A percentile compares a stretch with the other conserved stretches of the same genome.
Evolutionary conservation across 2,329 filamentous ascomycete species (phyloP).

Genomic region (Microdochium nivale): DNA sequence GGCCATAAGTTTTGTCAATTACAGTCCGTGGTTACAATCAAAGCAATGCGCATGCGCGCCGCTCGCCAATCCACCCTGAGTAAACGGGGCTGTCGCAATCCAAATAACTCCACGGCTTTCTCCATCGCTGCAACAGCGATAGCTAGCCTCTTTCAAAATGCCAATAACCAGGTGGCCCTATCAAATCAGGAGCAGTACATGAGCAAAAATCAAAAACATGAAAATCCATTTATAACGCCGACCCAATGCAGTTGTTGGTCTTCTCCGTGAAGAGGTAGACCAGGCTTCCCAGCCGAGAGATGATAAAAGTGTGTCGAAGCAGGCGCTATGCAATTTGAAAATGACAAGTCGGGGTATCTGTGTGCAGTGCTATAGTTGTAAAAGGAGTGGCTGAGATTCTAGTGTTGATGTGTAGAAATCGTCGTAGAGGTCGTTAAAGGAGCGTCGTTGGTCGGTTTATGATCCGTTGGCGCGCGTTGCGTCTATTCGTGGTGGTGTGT

Average conservation of each 20-base stretch:
- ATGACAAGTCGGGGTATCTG: slow-evolving; percentile 25
- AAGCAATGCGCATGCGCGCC: too few relatives aligned
- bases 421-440: slow-evolving; percentile 22
- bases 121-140: too few relatives aligned
- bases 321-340: slow-evolving; percentile 50
- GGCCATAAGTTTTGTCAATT: too few relatives aligned
- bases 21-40: too few relatives aligned
- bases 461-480: slow-evolving; percentile 28
- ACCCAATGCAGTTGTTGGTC: slow-evolving; percentile 22
- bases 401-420: slow-evolving; percentile 23
- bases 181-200: neutral
- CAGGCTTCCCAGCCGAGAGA: slow-evolving; percentile 14
- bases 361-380: slow-evolving; percentile 19
- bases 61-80: too few relatives aligned
- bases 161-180: neutral
- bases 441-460: slow-evolving; percentile 21
- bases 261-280: slow-evolving; percentile 14
- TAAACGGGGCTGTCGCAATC: too few relatives aligned
- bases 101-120: too few relatives aligned
- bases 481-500: slow-evolving; percentile 33
- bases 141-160: neutral
- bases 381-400: slow-evolving; percentile 28
- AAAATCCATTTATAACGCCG: slow-evolving; percentile 18
- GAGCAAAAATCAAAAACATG: slow-evolving; percentile 5
- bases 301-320: slow-evolving; percentile 24